Percentiles rank a stretch among this genome's conserved stretches.
phyloP scores from a whole-genome alignment of 352 stramenopile species.

The Globisporangium splendens region DNA sequence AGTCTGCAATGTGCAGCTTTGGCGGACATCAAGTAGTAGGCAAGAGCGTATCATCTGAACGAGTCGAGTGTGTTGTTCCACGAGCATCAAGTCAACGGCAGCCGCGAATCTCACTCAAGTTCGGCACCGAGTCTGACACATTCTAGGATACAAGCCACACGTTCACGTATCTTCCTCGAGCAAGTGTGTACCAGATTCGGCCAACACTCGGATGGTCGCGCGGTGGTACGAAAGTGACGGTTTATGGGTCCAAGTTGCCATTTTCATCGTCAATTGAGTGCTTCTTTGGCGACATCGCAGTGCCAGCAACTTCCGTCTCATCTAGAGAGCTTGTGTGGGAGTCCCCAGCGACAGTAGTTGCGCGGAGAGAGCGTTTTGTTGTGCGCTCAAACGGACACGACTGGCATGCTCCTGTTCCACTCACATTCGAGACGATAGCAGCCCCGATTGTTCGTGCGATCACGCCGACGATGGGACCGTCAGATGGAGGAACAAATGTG shows the following conservation, averaged over 20 bases:
- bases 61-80: conserved; percentile 18
- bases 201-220: conserved; percentile 32
- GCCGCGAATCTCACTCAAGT: conserved; percentile 8
- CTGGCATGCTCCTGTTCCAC: conserved; percentile 11
- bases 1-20: conserved; percentile 16
- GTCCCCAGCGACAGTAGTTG: conserved; percentile 16
- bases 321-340: conserved; percentile 22
- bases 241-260: conserved; percentile 23
- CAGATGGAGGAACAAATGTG: conserved; percentile 28
- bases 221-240: conserved; percentile 24
- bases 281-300: conserved; percentile 26
- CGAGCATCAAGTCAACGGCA: background rate
- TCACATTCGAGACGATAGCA: conserved; percentile 25
- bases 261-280: conserved; percentile 24
- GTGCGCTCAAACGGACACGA: conserved; percentile 12
- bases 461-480: conserved; percentile 18
- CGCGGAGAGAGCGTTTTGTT: conserved; percentile 11
- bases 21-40: conserved; percentile 7
- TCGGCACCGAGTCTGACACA: conserved; percentile 4
- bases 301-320: conserved; percentile 25
- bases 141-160: conserved; percentile 3
- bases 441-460: conserved; percentile 15
- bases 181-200: conserved; percentile 20
- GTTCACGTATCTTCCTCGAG: conserved; percentile 15
- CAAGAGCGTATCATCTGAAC: conserved; percentile 9